These are phyloP conservation scores for Puya raimondii DNA, from an alignment of 176 grass and related monocot genomes.

Conservation along the genomic window DNA sequence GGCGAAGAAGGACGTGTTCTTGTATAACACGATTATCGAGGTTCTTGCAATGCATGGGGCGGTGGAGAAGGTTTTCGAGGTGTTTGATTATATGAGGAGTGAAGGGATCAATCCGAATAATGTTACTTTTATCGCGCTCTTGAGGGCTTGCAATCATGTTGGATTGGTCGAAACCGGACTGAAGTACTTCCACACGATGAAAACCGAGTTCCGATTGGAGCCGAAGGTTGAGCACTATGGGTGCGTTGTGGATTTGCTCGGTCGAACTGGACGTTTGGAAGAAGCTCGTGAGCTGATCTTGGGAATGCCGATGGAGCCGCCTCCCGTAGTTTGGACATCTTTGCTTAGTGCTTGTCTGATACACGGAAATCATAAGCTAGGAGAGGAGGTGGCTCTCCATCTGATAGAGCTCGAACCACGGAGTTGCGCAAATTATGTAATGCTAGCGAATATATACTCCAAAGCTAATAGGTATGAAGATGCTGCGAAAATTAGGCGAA, in stretches of 20 bases:
- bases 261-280: slow-evolving; percentile 17
- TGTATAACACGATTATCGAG: slow-evolving; percentile 43
- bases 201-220: slow-evolving; percentile 12
- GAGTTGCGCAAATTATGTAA: slow-evolving; percentile 26
- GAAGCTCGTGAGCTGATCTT: slow-evolving; percentile 30
- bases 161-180: slow-evolving; percentile 27
- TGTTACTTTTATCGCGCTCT: slow-evolving; percentile 46
- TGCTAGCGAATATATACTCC: slow-evolving; percentile 11
- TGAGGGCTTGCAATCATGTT: slow-evolving; percentile 49
- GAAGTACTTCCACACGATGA: slow-evolving; percentile 36
- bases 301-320: slow-evolving; percentile 31
- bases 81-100: slow-evolving; percentile 25
- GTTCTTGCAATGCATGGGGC: slow-evolving; percentile 39
- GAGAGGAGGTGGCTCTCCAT: slow-evolving; percentile 22
- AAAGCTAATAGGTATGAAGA: slow-evolving; percentile 2
- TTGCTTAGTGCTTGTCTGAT: slow-evolving; percentile 24
- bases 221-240: slow-evolving; percentile 41
- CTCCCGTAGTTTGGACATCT: slow-evolving; percentile 34
- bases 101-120: slow-evolving; percentile 14
- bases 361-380: slow-evolving; percentile 2
- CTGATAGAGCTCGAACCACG: slow-evolving; percentile 29
- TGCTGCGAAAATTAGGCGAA: not conserved
- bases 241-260: slow-evolving; percentile 44
- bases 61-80: slow-evolving; percentile 25
- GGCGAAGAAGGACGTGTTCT: slow-evolving; percentile 29